phyloP scores from a whole-genome alignment of 2,329 filamentous ascomycete species.

The Monilinia vaccinii-corymbosi region DNA sequence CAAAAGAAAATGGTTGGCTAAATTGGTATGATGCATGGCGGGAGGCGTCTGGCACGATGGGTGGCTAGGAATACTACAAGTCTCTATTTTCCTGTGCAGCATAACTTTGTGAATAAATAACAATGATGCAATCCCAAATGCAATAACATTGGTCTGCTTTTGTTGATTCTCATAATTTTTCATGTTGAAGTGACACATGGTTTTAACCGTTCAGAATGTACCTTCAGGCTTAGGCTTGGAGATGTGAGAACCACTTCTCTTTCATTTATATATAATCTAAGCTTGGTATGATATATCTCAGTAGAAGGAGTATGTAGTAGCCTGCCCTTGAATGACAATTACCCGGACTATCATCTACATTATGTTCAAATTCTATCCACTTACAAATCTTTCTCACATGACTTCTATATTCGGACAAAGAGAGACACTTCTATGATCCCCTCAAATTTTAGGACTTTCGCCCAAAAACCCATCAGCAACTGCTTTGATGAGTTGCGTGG shows the following conservation, averaged over 20 bases:
- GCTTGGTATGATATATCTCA: too few species aligned
- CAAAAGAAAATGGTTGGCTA: neutral
- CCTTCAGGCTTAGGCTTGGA: too few species aligned
- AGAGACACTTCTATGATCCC: neutral
- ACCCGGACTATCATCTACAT: neutral
- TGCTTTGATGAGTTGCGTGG: conserved; percentile 75
- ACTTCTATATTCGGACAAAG: neutral
- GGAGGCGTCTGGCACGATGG: neutral
- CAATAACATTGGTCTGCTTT: neutral
- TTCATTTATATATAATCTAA: too few species aligned
- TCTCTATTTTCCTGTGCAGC: neutral
- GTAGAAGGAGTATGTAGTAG: too few species aligned
- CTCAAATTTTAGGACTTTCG: conserved; percentile 24
- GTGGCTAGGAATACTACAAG: neutral
- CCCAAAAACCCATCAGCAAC: conserved; percentile 62
- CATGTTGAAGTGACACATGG: neutral
- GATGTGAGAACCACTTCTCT: too few species aligned
- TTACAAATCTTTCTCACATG: neutral
- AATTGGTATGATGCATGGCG: neutral
- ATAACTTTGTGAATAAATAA: neutral
- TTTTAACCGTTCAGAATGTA: neutral
- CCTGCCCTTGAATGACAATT: neutral
- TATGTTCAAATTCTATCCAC: neutral
- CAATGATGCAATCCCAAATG: neutral
- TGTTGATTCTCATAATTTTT: neutral